Evolutionary conservation across 331 rosid genomes (phyloP).

Genomic region (Quercus phellos): DNA sequence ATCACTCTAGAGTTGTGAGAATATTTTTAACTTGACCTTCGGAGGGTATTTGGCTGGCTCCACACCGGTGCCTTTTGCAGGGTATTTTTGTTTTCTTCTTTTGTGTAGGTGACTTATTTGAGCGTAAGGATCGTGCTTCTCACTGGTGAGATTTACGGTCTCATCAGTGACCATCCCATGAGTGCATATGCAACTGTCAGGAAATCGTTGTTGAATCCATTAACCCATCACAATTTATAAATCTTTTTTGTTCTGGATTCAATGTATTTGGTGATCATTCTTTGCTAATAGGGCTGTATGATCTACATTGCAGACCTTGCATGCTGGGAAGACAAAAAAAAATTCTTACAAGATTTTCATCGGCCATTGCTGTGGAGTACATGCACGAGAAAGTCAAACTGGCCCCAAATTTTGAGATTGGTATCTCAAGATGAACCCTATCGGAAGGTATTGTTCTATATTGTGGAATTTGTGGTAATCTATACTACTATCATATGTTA

Average conservation of each 20-base stretch:
- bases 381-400: conserved; percentile 51
- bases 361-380: conserved; percentile 57
- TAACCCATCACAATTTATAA: background rate
- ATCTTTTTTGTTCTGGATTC: background rate
- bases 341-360: conserved; percentile 54
- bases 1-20: no score
- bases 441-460: conserved; percentile 51
- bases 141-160: no score
- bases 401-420: conserved; percentile 51
- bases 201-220: background rate
- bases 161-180: background rate
- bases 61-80: no score
- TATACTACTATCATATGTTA: background rate
- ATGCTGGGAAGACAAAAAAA: conserved; percentile 46
- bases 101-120: no score
- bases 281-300: background rate
- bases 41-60: no score
- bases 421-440: conserved; percentile 80
- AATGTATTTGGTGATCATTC: no score
- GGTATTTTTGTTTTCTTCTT: no score
- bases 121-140: no score
- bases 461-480: background rate
- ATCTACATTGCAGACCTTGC: conserved; percentile 47
- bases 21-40: no score
- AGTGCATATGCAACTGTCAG: background rate